These are phyloP conservation scores for Helianthus annuus DNA, from an alignment of 129 eudicot genomes.

Conservation along the genomic window HanXRQr2.0-SUNRISE NC_035444.2:31842553-31843052, in stretches of 20 bases:
- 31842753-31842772: constrained; percentile 65
- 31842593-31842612: constrained; percentile 57
- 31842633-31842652: background rate
- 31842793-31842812: constrained; percentile 96
- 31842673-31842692: constrained; percentile 66
- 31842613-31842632: background rate
- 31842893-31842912: constrained; percentile 18
- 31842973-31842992: constrained; percentile 79
- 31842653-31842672: constrained; percentile 20
- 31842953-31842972: constrained; percentile 75
- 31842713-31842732: constrained; percentile 86
- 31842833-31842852: constrained; percentile 19
- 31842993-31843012: constrained; percentile 72
- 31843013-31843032: constrained; percentile 85
- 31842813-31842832: constrained; percentile 91
- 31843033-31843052: constrained; percentile 85
- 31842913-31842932: constrained; percentile 87
- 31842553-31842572: constrained; percentile 97
- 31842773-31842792: constrained; percentile 86
- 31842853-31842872: background rate
- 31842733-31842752: constrained; percentile 74
- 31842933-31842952: constrained; percentile 94
- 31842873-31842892: constrained; percentile 6
- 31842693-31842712: constrained; percentile 78
- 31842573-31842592: constrained; percentile 98